These are phyloP conservation scores for Corymbia citriodora DNA, from an alignment of 441 rosid species.

Conservation along the genomic window DNA sequence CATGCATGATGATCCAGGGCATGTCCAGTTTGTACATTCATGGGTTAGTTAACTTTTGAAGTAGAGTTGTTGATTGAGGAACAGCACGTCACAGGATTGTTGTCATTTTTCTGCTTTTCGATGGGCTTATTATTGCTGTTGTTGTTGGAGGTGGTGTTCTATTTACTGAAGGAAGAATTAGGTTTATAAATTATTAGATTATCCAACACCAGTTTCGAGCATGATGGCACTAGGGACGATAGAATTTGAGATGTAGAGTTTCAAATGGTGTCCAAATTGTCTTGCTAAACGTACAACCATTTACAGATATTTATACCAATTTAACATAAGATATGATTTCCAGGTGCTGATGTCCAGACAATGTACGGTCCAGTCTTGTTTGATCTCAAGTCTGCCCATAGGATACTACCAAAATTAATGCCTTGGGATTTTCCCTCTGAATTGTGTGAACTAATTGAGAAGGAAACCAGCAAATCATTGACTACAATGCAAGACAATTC, in stretches of 20 bases:
- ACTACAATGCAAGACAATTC: conserved; percentile 35
- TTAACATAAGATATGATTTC: not conserved
- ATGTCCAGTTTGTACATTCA: not conserved
- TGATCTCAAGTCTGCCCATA: conserved; percentile 57
- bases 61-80: not conserved
- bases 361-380: conserved; percentile 26
- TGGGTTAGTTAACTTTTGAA: not conserved
- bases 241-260: not conserved
- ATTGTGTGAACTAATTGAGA: conserved; percentile 70
- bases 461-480: conserved; percentile 51
- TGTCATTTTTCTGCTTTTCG: not conserved
- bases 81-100: not conserved
- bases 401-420: conserved; percentile 53
- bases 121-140: not conserved
- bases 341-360: conserved; percentile 38
- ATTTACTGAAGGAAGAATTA: not conserved
- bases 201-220: not conserved
- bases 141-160: not conserved
- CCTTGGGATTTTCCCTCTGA: conserved; percentile 74
- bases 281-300: not conserved
- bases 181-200: not conserved
- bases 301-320: not conserved
- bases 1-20: not conserved
- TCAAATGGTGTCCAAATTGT: not conserved
- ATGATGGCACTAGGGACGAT: not conserved